Percentiles rank a stretch among this genome's conserved stretches.
Evolutionary conservation across 345 rosid genomes (phyloP).

Genomic region (Aurinia saxatilis): DNA sequence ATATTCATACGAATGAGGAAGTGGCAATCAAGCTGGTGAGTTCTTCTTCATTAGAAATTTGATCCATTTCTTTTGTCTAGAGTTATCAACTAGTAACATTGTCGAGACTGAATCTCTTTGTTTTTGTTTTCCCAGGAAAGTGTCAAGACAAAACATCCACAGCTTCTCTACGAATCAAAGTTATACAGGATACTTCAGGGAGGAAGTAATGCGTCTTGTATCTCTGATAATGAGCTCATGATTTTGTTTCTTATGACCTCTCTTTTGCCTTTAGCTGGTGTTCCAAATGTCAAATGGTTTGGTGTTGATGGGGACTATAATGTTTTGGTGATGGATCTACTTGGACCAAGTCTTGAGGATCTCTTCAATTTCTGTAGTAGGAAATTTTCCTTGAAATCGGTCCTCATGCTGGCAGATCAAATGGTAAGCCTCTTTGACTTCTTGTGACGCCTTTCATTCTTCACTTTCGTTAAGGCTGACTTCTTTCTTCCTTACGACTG

Average conservation of each 20-base stretch:
- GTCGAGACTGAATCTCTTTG: too few species aligned
- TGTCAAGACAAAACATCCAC: conserved; percentile 91
- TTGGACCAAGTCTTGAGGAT: conserved; percentile 98
- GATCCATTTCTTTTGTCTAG: not conserved
- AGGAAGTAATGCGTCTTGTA: conserved; percentile 57
- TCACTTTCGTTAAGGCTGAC: too few species aligned
- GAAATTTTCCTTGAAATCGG: conserved; percentile 57
- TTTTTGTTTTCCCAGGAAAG: conserved; percentile 47
- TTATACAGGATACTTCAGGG: conserved; percentile 83
- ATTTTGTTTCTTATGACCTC: too few species aligned
- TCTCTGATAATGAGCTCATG: too few species aligned
- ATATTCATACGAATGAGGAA: conserved; percentile 86
- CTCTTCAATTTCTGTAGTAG: conserved; percentile 76
- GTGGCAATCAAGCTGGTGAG: conserved; percentile 94
- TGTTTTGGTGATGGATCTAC: conserved; percentile 93
- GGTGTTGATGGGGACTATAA: conserved; percentile 94
- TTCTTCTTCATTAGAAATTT: too few species aligned
- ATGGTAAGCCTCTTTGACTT: conserved; percentile 32
- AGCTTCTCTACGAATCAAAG: conserved; percentile 77
- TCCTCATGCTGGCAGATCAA: conserved; percentile 69
- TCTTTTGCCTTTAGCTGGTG: conserved; percentile 56
- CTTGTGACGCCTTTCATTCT: not conserved
- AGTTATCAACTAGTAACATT: too few species aligned
- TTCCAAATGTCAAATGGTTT: conserved; percentile 90
- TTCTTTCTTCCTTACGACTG: not conserved